Conservation (phyloP, 495 filamentous ascomycete species). For the Chlorociboria aeruginascens region DNA sequence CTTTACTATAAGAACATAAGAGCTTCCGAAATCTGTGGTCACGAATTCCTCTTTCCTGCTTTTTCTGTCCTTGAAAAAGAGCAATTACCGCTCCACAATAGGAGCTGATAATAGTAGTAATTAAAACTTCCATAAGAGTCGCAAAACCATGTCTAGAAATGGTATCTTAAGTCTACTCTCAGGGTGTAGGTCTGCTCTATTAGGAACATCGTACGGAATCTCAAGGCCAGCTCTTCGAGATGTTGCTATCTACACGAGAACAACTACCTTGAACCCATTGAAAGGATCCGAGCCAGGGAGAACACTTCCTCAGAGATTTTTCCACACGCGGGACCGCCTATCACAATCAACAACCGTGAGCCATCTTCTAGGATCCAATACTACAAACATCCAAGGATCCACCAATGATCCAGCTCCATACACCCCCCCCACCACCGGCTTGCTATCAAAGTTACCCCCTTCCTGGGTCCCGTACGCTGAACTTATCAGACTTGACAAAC, state of each 20-base stretch:
- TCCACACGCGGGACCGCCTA: no score
- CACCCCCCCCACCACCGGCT: conserved; percentile 55
- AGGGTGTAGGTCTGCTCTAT: conserved; percentile 1
- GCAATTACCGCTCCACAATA: neutral
- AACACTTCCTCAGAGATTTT: no score
- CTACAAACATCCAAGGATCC: neutral
- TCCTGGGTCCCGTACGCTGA: conserved; percentile 90
- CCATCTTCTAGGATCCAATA: neutral
- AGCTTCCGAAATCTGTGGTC: no score
- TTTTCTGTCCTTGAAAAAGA: no score
- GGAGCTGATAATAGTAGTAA: neutral
- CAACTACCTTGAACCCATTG: no score
- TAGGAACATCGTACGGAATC: neutral
- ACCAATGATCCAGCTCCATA: conserved; percentile 31
- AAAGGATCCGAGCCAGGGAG: no score
- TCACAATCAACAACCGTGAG: neutral
- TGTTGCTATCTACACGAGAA: neutral
- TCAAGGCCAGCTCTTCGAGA: neutral
- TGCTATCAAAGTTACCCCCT: conserved; percentile 63
- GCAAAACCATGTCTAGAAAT: neutral
- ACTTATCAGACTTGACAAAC: conserved; percentile 85
- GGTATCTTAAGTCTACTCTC: conserved; percentile 3
- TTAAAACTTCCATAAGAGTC: neutral
- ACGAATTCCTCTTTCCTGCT: no score
- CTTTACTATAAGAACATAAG: no score